These are phyloP conservation scores for Calvatia gigantea DNA, from an alignment of 768 basidiomycete species.

Conservation along the genomic window DNA sequence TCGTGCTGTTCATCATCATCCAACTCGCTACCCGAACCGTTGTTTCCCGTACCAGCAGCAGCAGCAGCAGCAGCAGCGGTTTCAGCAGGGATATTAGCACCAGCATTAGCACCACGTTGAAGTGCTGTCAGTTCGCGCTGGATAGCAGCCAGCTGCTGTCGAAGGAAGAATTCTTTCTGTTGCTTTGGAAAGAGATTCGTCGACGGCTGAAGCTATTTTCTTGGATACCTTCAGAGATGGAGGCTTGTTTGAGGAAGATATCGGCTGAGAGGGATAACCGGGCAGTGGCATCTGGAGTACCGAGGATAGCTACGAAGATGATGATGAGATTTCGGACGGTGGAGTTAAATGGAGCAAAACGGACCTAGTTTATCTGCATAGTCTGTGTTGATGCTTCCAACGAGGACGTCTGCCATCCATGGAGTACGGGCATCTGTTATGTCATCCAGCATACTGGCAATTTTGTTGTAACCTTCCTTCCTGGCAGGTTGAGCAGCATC, in stretches of 20 bases:
- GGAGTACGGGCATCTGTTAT: conserved; percentile 57
- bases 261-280: conserved; percentile 66
- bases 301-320: conserved; percentile 49
- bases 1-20: conserved; percentile 81
- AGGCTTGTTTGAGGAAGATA: conserved; percentile 70
- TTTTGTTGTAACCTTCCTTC: conserved; percentile 66
- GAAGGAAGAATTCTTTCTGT: conserved; percentile 84
- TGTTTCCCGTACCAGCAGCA: conserved; percentile 20
- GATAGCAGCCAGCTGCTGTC: conserved; percentile 79
- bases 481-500: conserved; percentile 46
- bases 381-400: conserved; percentile 60
- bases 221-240: conserved; percentile 78
- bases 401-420: conserved; percentile 77
- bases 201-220: conserved; percentile 77
- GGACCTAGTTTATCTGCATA: conserved; percentile 71
- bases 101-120: conserved; percentile 26
- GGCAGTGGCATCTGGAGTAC: conserved; percentile 53
- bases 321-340: not conserved
- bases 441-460: conserved; percentile 71
- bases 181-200: conserved; percentile 84
- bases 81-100: conserved; percentile 8
- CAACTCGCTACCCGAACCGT: conserved; percentile 43
- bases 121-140: conserved; percentile 69
- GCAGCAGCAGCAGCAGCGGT: conserved; percentile 14
- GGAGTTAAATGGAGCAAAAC: conserved; percentile 20